Base-by-base conservation (phyloP, 257 asterid genomes). In the Prunella vulgaris region DNA sequence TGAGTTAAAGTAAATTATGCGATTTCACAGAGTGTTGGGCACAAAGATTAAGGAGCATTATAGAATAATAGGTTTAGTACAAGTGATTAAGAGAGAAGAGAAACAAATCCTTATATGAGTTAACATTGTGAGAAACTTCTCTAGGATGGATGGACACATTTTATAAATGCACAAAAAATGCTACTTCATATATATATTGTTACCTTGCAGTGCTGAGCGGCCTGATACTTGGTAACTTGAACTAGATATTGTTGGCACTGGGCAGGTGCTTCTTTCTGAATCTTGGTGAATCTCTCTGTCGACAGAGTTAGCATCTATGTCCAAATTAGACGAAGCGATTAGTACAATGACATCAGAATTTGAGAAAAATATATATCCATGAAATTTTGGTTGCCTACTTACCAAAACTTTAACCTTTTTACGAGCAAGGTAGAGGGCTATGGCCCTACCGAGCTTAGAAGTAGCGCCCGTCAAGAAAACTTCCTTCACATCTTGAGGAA, bases 381-480 rank as follows among this genome's bases (percentile, higher is more conserved):
- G 51, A 12, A 40, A 42, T 13, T 59, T 25, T 35, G 54, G 52
- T 8, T 10, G 7, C 33, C 27, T 63, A 24, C 86, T 71, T 83
- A 92, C 98, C 87, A 89, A 53, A 71, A 92, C 86, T 74, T 85
- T 83, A 72, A 92, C 89, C 75, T 86, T 82, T 8, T 78, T 75
- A 35, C 79, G 88, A 53, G 93, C 88, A 71, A 92, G 93, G 66
- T 89, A 86, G 68, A 92, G 85, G 54, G 93, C 92, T n/a, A 92
- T 77, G 58, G 93, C 98, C 79, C 98, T 77, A 17, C 98, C 98
- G 6, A 92, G 95, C 84, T 92, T 92, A 35, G 98, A 92, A 46
- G 98, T 92, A 10, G 98, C 87, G 25, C 97, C 97, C 1, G 98
- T 86, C 74, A 89, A 75, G 87, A 92, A 92, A 68, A 92, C 97